Evolutionary conservation across 192 early-diverging fungal genomes (phyloP), one percentile per base, ranked within the genome.

Genomic region (Backusella luteola): DNA sequence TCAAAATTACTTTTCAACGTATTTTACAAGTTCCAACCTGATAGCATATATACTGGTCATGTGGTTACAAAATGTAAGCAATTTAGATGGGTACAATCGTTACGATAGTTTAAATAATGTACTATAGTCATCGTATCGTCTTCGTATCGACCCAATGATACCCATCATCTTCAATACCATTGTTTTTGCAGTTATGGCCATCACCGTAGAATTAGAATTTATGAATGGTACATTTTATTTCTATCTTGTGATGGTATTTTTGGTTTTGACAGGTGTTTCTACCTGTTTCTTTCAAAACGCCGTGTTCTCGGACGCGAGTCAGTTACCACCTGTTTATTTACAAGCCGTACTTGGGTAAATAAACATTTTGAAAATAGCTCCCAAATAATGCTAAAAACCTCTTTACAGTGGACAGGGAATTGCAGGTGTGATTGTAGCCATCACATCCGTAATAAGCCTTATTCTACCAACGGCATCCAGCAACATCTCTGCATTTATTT

Each of bases 1-100:
- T 81, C 92, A 92, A 71, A 94, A 91, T 84, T 95, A 90, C 81
- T 95, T 95, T 76, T 90, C 90, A 6, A 84, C 88, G 19, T 83
- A 79, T 14, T 93, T 88, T 76, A 93, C 87, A 84, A 80, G 83
- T 17, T 84, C 84, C 44, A 93, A 90, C 81, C 76, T 94, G 53
- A 56, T 86, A 8, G 85, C 81, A 38, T 87, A 89, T 42, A 75
- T 79, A 26, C 80, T 86, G 59, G 84, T 90, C 34, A 78, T 90
- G 21, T 81, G 80, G 79, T 80, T 80, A 53, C 85, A 90, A 46
- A 88, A 80, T 49, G 46, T 49, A 49, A 49, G 42, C 0, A 3
- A 78, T 42, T 21, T 32, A 32, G 66, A 32, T 14, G 17, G 53
- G 6, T 49, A 49, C 7, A 49, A 49, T 49, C 19, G 46, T 49